Evolutionary conservation across 1,139 yeast genomes (phyloP), one percentile per base, ranked within the genome.

Genomic region (Debaryomycetaceae sp.): DNA sequence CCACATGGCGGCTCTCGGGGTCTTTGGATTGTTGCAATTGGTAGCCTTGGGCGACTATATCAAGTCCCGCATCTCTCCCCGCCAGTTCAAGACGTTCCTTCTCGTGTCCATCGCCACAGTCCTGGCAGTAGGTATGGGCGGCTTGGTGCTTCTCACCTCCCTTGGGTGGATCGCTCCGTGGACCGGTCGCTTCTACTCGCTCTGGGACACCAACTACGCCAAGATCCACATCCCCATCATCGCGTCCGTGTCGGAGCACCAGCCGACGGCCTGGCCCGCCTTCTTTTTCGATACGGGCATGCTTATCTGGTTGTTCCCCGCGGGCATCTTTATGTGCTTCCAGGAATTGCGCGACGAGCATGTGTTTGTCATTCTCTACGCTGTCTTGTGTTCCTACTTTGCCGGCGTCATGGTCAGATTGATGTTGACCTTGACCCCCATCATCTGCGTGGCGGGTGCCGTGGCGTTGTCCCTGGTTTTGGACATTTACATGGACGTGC

Each of bases 391-490:
- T 45, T 82, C 95, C 10, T 92, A 92, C 58, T 92, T 92, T 57
- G 96, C 98, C 4, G 99, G 99, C 51, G 99, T 92, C 33, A 92
- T 92, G 99, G 93, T 92, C 33, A 82, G 99, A 60, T 70, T 92
- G 53, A 90, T 92, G 95, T 68, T 92, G 51, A 87, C 98, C 23
- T 69, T 92, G 53, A 92, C 98, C 14, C 99, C 99, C 23, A 74
- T 92, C 35, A 82, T 90, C 35, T 90, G 98, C 68, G 94, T 90
- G 29, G 65, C 90, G 38, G 70, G 80, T 29, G 96, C 94, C 27
- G 73, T 90, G 44, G 90, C 97, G 2, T 51, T 90, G 39, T 82
- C 95, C 27, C 77, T 80, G 45, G 55, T 92, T 34, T 76, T 87
- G 44, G 96, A 87, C 46, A 70, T 81, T 22, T 92, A 87, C 55